phyloP scores from a whole-genome alignment of 2,329 filamentous ascomycete genomes.

The Arthrobotrys megalospora region DNA sequence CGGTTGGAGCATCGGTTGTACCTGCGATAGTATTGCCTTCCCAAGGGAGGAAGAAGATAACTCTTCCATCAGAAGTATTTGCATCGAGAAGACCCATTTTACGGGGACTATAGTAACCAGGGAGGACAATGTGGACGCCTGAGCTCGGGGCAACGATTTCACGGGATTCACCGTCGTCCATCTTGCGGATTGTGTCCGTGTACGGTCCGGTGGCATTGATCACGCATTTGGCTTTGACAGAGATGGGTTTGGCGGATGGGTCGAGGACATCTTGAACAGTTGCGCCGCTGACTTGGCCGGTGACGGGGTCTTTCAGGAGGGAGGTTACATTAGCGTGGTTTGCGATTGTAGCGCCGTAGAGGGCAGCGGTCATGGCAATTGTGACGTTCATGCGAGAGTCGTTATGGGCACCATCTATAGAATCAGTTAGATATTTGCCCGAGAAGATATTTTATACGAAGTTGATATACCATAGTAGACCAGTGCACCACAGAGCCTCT shows the following conservation, averaged over 20 bases:
- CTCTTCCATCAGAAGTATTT: constrained; percentile 86
- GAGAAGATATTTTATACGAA: background rate
- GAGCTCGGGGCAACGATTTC: constrained; percentile 89
- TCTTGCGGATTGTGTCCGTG: constrained; percentile 85
- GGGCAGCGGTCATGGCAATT: constrained; percentile 87
- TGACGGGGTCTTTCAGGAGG: constrained; percentile 79
- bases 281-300: constrained; percentile 81
- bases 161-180: constrained; percentile 80
- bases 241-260: constrained; percentile 72
- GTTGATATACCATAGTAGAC: constrained; percentile 80
- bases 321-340: constrained; percentile 87
- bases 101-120: constrained; percentile 86
- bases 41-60: constrained; percentile 95
- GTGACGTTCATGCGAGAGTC: constrained; percentile 94
- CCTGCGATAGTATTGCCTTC: constrained; percentile 93
- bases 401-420: constrained; percentile 84
- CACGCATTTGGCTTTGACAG: constrained; percentile 75
- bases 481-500: constrained; percentile 82
- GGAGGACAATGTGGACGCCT: constrained; percentile 87
- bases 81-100: constrained; percentile 92
- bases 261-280: constrained; percentile 79
- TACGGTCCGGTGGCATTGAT: constrained; percentile 93
- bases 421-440: constrained; percentile 63
- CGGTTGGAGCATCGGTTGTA: constrained; percentile 84
- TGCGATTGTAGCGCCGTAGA: constrained; percentile 85